phyloP scores from a whole-genome alignment of 495 filamentous ascomycete genomes.

The Neurospora hispaniola region DNA sequence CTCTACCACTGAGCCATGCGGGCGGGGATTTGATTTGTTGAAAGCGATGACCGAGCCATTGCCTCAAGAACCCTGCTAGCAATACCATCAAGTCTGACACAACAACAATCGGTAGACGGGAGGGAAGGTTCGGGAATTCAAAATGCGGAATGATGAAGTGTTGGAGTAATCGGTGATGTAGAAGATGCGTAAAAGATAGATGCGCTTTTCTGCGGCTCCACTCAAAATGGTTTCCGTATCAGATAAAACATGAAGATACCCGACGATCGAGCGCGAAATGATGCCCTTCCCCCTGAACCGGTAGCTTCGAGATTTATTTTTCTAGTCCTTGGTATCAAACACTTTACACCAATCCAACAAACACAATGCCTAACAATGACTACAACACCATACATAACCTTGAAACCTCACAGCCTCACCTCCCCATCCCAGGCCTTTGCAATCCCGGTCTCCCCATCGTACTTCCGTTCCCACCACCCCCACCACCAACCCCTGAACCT shows the following conservation, averaged over 20 bases:
- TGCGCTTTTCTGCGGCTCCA: neutral
- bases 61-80: fast-evolving
- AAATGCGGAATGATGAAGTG: neutral
- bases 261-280: neutral
- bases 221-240: neutral
- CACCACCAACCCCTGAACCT: neutral
- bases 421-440: neutral
- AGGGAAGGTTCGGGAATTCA: neutral
- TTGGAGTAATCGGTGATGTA: neutral
- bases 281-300: too few relatives aligned
- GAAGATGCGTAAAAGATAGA: neutral
- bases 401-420: neutral
- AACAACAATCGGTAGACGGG: neutral
- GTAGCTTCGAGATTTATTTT: too few relatives aligned
- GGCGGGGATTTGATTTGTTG: neutral
- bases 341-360: neutral
- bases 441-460: neutral
- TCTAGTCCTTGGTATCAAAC: neutral
- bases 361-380: neutral
- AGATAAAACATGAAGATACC: neutral
- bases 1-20: neutral
- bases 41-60: fast-evolving
- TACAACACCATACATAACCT: neutral
- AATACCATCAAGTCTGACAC: neutral
- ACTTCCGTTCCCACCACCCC: neutral